Conservation (phyloP, 169 alveolate species). For the Plasmodium coatneyi region DNA sequence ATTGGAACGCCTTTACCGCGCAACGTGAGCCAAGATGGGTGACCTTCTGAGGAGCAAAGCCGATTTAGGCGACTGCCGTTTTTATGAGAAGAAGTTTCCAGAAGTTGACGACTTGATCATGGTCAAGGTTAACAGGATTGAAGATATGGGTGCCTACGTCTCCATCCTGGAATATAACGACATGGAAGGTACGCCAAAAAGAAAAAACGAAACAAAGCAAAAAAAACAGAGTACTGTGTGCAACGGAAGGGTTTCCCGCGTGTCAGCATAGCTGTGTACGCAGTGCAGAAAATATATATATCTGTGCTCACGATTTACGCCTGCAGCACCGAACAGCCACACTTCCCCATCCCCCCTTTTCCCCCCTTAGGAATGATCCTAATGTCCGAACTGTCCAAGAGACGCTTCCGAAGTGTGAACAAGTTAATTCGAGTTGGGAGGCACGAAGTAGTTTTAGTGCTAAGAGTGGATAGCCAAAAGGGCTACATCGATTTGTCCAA, state of each 20-base stretch:
- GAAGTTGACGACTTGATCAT: slow-evolving; percentile 93
- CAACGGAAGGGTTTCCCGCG: not conserved
- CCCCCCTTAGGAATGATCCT: slow-evolving; percentile 89
- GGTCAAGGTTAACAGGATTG: slow-evolving; percentile 95
- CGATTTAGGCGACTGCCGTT: slow-evolving; percentile 92
- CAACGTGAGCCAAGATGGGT: slow-evolving; percentile 36
- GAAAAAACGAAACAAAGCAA: not conserved
- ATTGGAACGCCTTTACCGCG: not conserved
- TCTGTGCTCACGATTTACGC: not conserved
- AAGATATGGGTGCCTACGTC: slow-evolving; percentile 97
- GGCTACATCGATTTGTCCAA: slow-evolving; percentile 97
- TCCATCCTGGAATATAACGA: slow-evolving; percentile 96
- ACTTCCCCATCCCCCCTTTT: not conserved
- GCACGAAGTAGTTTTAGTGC: slow-evolving; percentile 96
- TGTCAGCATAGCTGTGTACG: not conserved
- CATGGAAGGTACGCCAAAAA: slow-evolving; percentile 90
- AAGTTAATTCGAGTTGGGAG: slow-evolving; percentile 89
- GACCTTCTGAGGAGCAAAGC: slow-evolving; percentile 67
- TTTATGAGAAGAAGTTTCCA: slow-evolving; percentile 94
- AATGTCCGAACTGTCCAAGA: slow-evolving; percentile 95
- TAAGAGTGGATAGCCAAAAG: slow-evolving; percentile 96
- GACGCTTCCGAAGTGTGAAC: slow-evolving; percentile 93
- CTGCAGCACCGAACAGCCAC: not conserved
- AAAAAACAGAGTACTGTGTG: not conserved
- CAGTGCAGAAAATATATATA: not conserved